Base-by-base conservation (phyloP, 176 grass and related monocot genomes). In the Rhynchospora breviuscula region DNA sequence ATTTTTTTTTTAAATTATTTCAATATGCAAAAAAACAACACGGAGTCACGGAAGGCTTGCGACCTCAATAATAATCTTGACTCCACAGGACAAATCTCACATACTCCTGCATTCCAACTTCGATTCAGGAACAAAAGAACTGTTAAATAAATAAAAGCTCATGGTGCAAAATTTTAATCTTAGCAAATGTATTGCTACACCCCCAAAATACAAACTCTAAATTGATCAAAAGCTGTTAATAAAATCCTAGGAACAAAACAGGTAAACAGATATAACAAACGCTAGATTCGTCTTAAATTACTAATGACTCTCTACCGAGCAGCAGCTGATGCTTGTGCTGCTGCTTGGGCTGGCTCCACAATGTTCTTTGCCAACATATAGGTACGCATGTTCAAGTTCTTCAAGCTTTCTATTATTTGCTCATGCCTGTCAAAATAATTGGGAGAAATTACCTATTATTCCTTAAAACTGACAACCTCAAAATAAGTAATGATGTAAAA, bases 341-440 rank as follows among this genome's bases (percentile, higher is more conserved):
- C 89, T 35, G 89, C 90, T 89, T 94, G 95, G 22, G 91, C 88
- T 54, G 91, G 91, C 73, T 98, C 96, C 64, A 98, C 88, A 10
- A 95, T 90, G 66, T 90, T 95, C 88, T 98, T 98, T 49, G 93
- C 96, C n/a, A 98, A 76, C 87, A 98, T 57, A 67, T 89, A 93
- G 3, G 96, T 98, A 58, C 96, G 86, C 82, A 78, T 89, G 40
- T 91, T 95, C 23, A 98, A 91, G 67, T 87, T 91, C 89, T 98
- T 98, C 75, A 98, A 85, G 86, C 75, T 89, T 76, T 95, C 96
- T 18, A 95, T 90, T 14, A 98, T 81, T 84, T 95, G 91, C 70
- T 95, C 96, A 64, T 98, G 93, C 53, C 95, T 98, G 83, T 70
- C 26, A 75, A 79, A 85, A 58, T 7, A 87, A 65, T 58, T 2